Conservation (phyloP, 768 basidiomycete species). For the Suillus cothurnatus region DNA sequence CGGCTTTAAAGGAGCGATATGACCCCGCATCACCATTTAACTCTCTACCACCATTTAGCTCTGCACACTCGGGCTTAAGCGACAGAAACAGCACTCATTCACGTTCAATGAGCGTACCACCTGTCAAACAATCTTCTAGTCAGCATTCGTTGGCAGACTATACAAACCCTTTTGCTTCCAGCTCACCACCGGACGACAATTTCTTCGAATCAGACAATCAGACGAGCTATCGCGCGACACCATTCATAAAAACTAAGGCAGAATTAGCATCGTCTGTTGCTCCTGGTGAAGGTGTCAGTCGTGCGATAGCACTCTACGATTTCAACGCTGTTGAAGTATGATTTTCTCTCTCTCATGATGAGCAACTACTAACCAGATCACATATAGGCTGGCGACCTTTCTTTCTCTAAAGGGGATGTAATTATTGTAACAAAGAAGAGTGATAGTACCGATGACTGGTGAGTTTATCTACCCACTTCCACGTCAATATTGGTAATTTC, state of each 20-base stretch:
- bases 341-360: conserved; percentile 6
- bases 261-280: conserved; percentile 51
- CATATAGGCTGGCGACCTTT: conserved; percentile 70
- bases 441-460: conserved; percentile 77
- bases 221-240: conserved; percentile 19
- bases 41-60: conserved; percentile 36
- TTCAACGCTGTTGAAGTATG: conserved; percentile 73
- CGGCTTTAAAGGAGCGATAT: conserved; percentile 28
- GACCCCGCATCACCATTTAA: conserved; percentile 39
- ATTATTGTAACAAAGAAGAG: conserved; percentile 71
- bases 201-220: conserved; percentile 12
- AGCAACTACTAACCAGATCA: conserved; percentile 9
- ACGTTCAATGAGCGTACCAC: conserved; percentile 37
- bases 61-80: conserved; percentile 34
- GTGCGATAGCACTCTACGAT: conserved; percentile 75
- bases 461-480: conserved; percentile 21
- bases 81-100: conserved; percentile 34
- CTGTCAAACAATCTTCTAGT: conserved; percentile 17
- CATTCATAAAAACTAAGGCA: conserved; percentile 49
- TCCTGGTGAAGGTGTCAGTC: conserved; percentile 62
- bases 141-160: conserved; percentile 13
- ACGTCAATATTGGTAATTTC: not conserved
- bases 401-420: conserved; percentile 76
- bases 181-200: conserved; percentile 25
- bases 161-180: conserved; percentile 31